Base-by-base conservation (phyloP, 2,329 filamentous ascomycete species). In the Zelopaecilomyces penicillatus region DNA sequence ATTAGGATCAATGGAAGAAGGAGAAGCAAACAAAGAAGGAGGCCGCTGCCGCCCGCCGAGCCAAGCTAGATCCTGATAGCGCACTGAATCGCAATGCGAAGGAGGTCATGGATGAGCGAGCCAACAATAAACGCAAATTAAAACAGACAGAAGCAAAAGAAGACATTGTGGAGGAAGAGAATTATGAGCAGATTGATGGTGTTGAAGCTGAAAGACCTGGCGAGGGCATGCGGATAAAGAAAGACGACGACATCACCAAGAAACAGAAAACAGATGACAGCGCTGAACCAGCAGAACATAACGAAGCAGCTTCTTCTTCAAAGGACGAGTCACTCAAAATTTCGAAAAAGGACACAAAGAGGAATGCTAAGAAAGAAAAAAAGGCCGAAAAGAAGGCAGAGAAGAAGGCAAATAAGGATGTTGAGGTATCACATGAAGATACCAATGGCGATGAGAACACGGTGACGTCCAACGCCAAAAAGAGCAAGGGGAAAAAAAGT, bases 11-110 rank as follows among this genome's bases (percentile, higher is more conserved):
- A 82, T 95, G 89, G 88, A 63, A 82, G 64, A 84, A 84, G 61
- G 95, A 93, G 69, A 97, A 97, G 72, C 90, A 97, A 69, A 91
- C 88, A 41, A 95, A 95, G 63, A 85, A 88, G 64, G 78, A 95
- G 65, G 87, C 87, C 48, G 80, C 81, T 50, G 82, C 85, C 54
- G 86, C 88, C 45, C 89, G 89, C 68, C 78, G 83, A 60, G 87
- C 85, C 48, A 97, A 96, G 69, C 76, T 97, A 35, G 87, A 97
- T 58, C 90, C 93, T 28, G 87, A 91, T 53, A 89, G 88, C 59
- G 82, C 84, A 50, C 63, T 76, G 53, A 93, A 94, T 71, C 72
- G 70, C 52, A 93, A 82, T 52, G 91, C 89, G 49, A 91, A 95
- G 64, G 90, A 97, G 64, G 81, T 96, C 50, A 84, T 95, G 80